These are phyloP conservation scores for Acer yangbiense DNA, from an alignment of 345 rosid species.

Conservation along the genomic window DNA sequence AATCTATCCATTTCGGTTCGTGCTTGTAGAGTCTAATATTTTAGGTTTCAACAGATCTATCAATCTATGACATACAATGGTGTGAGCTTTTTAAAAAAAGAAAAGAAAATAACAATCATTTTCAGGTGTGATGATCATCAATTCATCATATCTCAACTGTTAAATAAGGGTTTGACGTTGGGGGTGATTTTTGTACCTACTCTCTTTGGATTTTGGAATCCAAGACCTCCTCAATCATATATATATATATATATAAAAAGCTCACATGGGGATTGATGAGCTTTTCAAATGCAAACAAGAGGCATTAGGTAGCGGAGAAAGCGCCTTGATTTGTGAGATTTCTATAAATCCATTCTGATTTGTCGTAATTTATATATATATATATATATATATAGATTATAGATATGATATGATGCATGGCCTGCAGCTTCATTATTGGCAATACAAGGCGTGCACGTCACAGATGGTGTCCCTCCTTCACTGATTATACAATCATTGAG, in stretches of 20 bases:
- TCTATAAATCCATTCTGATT: background rate
- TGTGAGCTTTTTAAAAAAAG: too few relatives aligned
- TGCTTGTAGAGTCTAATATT: too few relatives aligned
- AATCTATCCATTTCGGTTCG: too few relatives aligned
- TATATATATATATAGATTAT: background rate
- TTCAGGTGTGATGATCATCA: too few relatives aligned
- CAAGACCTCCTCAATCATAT: background rate
- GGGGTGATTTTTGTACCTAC: background rate
- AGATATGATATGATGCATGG: background rate
- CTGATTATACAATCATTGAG: background rate
- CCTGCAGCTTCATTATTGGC: background rate
- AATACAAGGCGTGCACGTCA: slow-evolving; percentile 4
- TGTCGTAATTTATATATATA: background rate
- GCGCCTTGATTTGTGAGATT: slow-evolving; percentile 24
- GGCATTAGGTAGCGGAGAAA: slow-evolving; percentile 16
- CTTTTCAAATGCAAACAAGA: background rate
- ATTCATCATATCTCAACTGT: too few relatives aligned
- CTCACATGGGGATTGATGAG: background rate
- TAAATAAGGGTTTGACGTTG: background rate
- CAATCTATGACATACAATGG: too few relatives aligned
- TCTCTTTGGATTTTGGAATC: background rate
- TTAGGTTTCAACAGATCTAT: too few relatives aligned
- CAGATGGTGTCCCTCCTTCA: background rate
- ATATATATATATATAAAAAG: too few relatives aligned
- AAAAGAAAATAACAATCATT: too few relatives aligned